These are phyloP conservation scores for Oryza officinalis DNA, from an alignment of 176 grass and related monocot genomes.

Conservation along the genomic window DNA sequence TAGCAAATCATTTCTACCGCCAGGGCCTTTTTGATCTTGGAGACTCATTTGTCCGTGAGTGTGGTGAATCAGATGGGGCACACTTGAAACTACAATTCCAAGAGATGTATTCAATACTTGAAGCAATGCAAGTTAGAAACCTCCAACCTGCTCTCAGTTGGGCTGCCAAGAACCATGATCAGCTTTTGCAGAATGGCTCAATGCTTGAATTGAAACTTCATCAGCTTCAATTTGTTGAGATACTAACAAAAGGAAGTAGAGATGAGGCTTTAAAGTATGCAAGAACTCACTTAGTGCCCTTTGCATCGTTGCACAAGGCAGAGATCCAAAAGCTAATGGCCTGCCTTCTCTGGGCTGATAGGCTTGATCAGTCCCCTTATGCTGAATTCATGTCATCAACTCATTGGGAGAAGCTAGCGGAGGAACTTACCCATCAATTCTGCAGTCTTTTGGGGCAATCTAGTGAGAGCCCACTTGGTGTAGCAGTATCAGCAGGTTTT, in stretches of 20 bases:
- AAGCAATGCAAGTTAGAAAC: constrained; percentile 72
- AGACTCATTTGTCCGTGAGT: constrained; percentile 61
- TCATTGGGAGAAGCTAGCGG: constrained; percentile 67
- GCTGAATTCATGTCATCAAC: constrained; percentile 56
- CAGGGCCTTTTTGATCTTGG: constrained; percentile 85
- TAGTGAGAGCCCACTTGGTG: constrained; percentile 55
- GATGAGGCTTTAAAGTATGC: constrained; percentile 66
- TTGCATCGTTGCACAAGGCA: constrained; percentile 47
- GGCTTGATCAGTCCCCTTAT: constrained; percentile 83
- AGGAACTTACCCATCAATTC: constrained; percentile 77
- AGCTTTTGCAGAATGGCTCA: constrained; percentile 62
- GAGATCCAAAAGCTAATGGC: constrained; percentile 75
- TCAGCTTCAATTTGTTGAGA: constrained; percentile 76
- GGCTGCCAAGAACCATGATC: constrained; percentile 64
- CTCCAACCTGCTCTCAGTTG: constrained; percentile 76
- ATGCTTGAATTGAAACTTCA: constrained; percentile 88
- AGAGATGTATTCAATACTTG: constrained; percentile 82
- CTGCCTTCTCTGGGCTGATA: constrained; percentile 67
- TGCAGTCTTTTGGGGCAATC: constrained; percentile 74
- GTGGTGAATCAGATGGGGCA: constrained; percentile 45
- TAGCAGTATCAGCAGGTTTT: constrained; percentile 67
- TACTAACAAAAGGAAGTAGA: constrained; percentile 59
- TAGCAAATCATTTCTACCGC: constrained; percentile 77
- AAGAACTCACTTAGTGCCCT: constrained; percentile 52
- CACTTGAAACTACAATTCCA: constrained; percentile 67